Evolutionary conservation across 1,284 basidiomycete species (phyloP).

Genomic region (Tilletiopsis washingtonensis): DNA sequence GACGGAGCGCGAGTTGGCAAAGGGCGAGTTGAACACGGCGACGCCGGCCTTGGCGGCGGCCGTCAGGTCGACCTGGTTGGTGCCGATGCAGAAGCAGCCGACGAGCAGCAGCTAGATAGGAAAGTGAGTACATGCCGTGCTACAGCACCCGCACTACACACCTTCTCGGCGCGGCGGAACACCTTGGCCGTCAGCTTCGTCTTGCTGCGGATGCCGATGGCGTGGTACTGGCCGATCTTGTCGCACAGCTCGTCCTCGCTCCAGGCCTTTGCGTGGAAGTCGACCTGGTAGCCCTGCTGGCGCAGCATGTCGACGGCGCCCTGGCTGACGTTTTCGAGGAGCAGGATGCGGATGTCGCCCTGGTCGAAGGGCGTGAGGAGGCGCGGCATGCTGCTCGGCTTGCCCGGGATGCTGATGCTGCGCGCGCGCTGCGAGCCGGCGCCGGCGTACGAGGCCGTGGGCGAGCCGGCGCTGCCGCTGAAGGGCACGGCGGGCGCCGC

Average conservation of each 20-base stretch:
- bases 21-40: slow-evolving; percentile 98
- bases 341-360: slow-evolving; percentile 55
- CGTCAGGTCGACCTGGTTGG: slow-evolving; percentile 89
- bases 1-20: slow-evolving; percentile 97
- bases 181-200: slow-evolving; percentile 89
- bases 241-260: slow-evolving; percentile 84
- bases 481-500: slow-evolving; percentile 14
- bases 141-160: neutral
- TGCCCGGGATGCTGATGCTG: slow-evolving; percentile 15
- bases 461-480: slow-evolving; percentile 12
- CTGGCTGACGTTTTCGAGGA: slow-evolving; percentile 91
- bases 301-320: slow-evolving; percentile 77
- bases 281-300: slow-evolving; percentile 83
- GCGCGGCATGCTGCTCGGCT: slow-evolving; percentile 14
- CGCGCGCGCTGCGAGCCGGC: slow-evolving; percentile 21
- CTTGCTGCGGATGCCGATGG: slow-evolving; percentile 92
- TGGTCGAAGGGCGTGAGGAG: slow-evolving; percentile 42
- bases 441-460: slow-evolving; percentile 17
- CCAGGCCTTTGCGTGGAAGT: slow-evolving; percentile 78
- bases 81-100: slow-evolving; percentile 99
- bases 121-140: neutral
- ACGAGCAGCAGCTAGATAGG: slow-evolving; percentile 75
- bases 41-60: slow-evolving; percentile 82
- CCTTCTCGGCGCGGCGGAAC: slow-evolving; percentile 52
- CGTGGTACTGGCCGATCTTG: slow-evolving; percentile 82